Percentiles rank a stretch among this genome's conserved stretches.
phyloP scores from a whole-genome alignment of 78 protist genomes.

The Dictyostelium firmibasis region DNA sequence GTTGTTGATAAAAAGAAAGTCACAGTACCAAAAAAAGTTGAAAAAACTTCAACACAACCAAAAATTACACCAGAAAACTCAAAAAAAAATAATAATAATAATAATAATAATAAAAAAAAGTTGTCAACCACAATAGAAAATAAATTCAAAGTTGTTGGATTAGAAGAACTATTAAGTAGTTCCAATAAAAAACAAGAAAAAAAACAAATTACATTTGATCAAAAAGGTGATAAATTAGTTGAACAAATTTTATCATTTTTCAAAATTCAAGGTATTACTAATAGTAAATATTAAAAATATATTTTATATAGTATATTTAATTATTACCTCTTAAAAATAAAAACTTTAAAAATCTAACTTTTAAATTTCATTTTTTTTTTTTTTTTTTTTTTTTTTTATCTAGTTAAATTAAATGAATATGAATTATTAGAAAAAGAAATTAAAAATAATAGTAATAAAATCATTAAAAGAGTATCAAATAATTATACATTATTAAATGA shows the following conservation, averaged over 20 bases:
- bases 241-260: slow-evolving; percentile 13
- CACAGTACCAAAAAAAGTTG: not conserved
- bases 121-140: not conserved
- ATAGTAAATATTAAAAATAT: not conserved
- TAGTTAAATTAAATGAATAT: slow-evolving; percentile 12
- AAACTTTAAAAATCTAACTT: no score
- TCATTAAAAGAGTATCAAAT: slow-evolving; percentile 5
- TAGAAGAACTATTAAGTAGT: not conserved
- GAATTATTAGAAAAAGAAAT: slow-evolving; percentile 10
- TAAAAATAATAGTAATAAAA: not conserved
- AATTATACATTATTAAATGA: not conserved
- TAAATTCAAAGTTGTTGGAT: not conserved
- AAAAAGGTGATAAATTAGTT: slow-evolving; percentile 3
- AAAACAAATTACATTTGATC: not conserved
- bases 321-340: no score
- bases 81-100: no score
- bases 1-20: not conserved
- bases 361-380: not conserved
- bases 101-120: not conserved
- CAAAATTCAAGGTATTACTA: not conserved
- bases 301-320: no score
- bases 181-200: not conserved
- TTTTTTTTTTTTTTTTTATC: not conserved
- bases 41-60: not conserved
- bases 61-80: not conserved